phyloP scores from a whole-genome alignment of 2,329 filamentous ascomycete species.

The Teratosphaeria nubilosa region DNA sequence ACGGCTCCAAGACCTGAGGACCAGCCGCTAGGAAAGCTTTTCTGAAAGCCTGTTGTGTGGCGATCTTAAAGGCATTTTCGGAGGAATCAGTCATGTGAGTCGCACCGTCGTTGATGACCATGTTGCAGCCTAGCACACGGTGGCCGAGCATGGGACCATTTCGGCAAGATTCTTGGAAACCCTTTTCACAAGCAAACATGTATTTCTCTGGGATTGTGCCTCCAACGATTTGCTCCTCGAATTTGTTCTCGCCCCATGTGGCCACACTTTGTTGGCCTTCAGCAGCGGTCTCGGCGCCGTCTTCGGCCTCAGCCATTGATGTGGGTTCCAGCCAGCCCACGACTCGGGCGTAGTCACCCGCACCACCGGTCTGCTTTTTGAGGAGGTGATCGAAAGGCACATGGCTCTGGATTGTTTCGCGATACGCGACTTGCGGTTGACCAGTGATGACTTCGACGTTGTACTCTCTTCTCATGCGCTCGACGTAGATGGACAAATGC shows the following conservation, averaged over 20 bases:
- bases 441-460: conserved; percentile 93
- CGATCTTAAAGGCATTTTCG: conserved; percentile 89
- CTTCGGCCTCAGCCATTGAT: conserved; percentile 39
- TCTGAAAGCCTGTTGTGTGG: conserved; percentile 91
- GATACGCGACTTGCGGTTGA: conserved; percentile 91
- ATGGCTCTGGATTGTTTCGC: conserved; percentile 75
- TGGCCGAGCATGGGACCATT: conserved; percentile 90
- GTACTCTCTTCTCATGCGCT: conserved; percentile 94
- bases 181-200: conserved; percentile 87
- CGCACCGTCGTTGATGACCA: conserved; percentile 92
- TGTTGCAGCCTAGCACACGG: conserved; percentile 76
- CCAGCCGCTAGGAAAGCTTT: conserved; percentile 77
- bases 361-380: conserved; percentile 90
- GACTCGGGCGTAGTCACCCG: conserved; percentile 90
- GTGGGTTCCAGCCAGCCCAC: conserved; percentile 86
- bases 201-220: conserved; percentile 94
- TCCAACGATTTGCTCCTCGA: conserved; percentile 78
- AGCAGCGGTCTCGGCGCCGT: neutral
- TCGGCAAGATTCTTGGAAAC: conserved; percentile 71
- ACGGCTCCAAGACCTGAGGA: conserved; percentile 79
- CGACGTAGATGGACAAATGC: conserved; percentile 93
- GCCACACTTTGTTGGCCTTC: neutral
- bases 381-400: conserved; percentile 87
- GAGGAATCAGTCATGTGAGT: conserved; percentile 97
- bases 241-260: conserved; percentile 57